Evolutionary conservation across 2,329 filamentous ascomycete species (phyloP), one percentile per base, ranked within the genome.

Genomic region (Cercospora brassicicola): DNA sequence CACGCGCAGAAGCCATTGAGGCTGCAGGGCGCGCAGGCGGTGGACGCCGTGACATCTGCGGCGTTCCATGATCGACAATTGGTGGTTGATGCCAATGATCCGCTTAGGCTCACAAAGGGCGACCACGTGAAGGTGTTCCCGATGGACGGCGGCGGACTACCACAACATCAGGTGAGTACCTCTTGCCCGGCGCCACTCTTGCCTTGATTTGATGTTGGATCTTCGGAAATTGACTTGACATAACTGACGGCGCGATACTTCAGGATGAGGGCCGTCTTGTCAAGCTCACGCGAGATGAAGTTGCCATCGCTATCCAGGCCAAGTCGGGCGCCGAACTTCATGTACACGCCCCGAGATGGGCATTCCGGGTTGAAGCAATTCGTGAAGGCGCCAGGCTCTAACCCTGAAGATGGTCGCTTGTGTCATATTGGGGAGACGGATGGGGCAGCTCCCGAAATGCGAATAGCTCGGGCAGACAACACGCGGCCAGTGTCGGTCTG

Each of bases 311-410:
- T 76, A 82, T 84, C 13, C 75, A 78, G 66, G 81, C 80, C 2
- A 78, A 78, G 67, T 79, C 77, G 28, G 77, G 80, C 10, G 76
- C 74, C 55, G 78, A 79, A 20, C 78, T 90, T 20, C 82, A 83
- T 64, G 78, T 91, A 36, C 88, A 91, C 80, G 85, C 86, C 64
- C 89, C 89, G 6, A 82, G 89, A 71, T 84, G 86, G 75, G 85
- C 86, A 23, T 90, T 89, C 76, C 81, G 82, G 67, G 78, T 88
- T 53, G 74, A 81, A 68, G 69, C 66, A 45, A 65, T 59, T n/a
- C 71, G 67, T 66, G 66, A 66, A 56, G 67, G 66, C 61, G 71
- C 74, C 20, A 78, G 77, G 74, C 73, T 80, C 26, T 76, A 64
- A 48, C 51, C 39, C 26, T 20, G 55, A 23, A 33, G 55, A 23